Evolutionary conservation across 1,284 basidiomycete species (phyloP).

Genomic region (Peniophora sp.): DNA sequence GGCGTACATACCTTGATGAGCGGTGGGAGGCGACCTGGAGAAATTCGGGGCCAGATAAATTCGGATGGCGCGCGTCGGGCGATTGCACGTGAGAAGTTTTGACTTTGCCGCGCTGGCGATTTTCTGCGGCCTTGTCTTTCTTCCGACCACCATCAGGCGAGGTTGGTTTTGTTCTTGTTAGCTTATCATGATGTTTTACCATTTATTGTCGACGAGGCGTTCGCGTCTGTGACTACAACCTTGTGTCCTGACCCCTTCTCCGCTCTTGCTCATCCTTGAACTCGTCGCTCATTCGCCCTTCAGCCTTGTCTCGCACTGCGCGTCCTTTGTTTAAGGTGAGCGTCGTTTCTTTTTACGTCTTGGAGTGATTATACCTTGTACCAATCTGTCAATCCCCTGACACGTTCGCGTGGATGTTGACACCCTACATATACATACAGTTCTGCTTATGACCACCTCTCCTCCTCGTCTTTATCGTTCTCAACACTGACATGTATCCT

Average conservation of each 20-base stretch:
- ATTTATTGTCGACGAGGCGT: conserved; percentile 69
- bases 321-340: conserved; percentile 4
- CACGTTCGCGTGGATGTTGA: conserved; percentile 18
- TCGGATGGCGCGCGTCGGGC: conserved; percentile 18
- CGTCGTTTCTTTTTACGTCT: background rate
- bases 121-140: conserved; percentile 4
- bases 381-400: conserved; percentile 51
- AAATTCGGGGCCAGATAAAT: too few relatives aligned
- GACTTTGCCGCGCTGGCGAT: conserved; percentile 13
- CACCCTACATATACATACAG: conserved; percentile 11
- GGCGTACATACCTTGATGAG: too few relatives aligned
- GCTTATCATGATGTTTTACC: conserved; percentile 40
- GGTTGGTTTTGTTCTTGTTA: conserved; percentile 4
- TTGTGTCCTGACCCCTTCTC: conserved; percentile 24
- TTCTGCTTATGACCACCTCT: conserved; percentile 18
- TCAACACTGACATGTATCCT: conserved; percentile 10
- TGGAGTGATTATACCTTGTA: conserved; percentile 29
- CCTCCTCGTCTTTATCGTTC: conserved; percentile 1
- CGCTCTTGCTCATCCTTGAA: background rate
- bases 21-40: too few relatives aligned
- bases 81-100: conserved; percentile 22
- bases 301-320: background rate
- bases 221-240: conserved; percentile 37
- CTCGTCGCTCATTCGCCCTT: background rate
- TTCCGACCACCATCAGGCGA: conserved; percentile 13